Base-by-base conservation (phyloP, 345 rosid genomes). In the Stellera chamaejasme region DNA sequence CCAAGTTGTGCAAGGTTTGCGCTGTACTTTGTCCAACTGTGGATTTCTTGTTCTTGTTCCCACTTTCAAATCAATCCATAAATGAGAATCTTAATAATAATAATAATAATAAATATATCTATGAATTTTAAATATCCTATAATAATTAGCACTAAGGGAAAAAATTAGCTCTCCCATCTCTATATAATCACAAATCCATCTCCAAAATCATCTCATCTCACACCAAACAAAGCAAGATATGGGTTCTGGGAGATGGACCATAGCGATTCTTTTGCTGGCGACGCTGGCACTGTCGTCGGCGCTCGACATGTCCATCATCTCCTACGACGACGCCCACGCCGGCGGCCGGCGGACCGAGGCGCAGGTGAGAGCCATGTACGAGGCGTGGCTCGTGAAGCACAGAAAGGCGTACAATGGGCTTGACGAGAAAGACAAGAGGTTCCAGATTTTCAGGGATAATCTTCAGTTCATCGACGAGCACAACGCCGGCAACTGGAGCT, bases 381-480 rank as follows among this genome's bases (percentile, higher is more conserved):
- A 81, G 75, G 60, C 50, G 49, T 81, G 91, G 87, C 70, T 79
- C 25, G 72, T 44, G 9, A 61, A 63, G 64, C 73, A 81, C 57
- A 74, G 80, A 28, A 79, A 72, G 57, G 49, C 46, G 16, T 75
- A 79, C 68, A 70, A 64, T 65, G 79, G 60, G 47, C 59, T 75
- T 32, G 79, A 73, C 7, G 91, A 84, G 71, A 81, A 75, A 59
- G 83, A 75, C 26, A 69, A 50, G 60, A 74, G 87, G 54, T 73
- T 81, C 63, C 52, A 67, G 64, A 63, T 81, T 42, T 84, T 84
- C 51, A 79, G 69, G 67, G 90, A 79, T 15, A 84, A 84, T 54
- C 77, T 84, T 25, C 56, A 74, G 59, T 81, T 78, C 61, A 73
- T 84, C 14, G 84, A 84, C 32, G 75, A 66, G 16, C 83, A 74